Conservation (phyloP, 192 early-diverging fungal species). For the Backusella westeae region DNA sequence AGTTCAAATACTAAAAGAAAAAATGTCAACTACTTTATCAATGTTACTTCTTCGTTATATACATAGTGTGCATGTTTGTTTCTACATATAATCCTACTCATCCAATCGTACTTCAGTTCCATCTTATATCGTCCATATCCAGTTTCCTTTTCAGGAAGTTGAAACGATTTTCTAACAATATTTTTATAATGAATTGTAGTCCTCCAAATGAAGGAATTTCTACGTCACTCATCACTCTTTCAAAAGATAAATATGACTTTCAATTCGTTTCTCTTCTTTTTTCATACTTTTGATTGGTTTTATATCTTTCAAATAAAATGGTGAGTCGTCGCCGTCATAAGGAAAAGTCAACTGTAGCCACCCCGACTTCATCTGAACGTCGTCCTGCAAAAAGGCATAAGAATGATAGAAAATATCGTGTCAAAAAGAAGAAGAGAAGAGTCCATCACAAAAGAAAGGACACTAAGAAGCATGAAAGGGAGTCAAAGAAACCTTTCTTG, state of each 20-base stretch:
- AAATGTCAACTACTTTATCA: neutral
- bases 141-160: neutral
- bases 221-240: too few species aligned
- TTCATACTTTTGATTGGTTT: too few species aligned
- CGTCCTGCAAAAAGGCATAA: constrained; percentile 20
- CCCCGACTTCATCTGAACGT: constrained; percentile 40
- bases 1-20: neutral
- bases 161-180: constrained; percentile 27
- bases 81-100: constrained; percentile 30
- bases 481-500: constrained; percentile 3
- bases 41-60: neutral
- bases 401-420: neutral
- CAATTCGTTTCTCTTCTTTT: too few species aligned
- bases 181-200: too few species aligned
- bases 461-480: neutral
- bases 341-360: neutral
- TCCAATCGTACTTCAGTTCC: neutral
- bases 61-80: neutral
- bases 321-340: too few species aligned
- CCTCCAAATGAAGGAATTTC: too few species aligned
- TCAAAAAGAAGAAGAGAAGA: constrained; percentile 20
- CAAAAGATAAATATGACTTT: too few species aligned
- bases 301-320: too few species aligned
- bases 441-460: neutral
- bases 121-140: neutral